phyloP scores from a whole-genome alignment of 116 monocot genomes.

The Papilionanthe hybrid region DNA sequence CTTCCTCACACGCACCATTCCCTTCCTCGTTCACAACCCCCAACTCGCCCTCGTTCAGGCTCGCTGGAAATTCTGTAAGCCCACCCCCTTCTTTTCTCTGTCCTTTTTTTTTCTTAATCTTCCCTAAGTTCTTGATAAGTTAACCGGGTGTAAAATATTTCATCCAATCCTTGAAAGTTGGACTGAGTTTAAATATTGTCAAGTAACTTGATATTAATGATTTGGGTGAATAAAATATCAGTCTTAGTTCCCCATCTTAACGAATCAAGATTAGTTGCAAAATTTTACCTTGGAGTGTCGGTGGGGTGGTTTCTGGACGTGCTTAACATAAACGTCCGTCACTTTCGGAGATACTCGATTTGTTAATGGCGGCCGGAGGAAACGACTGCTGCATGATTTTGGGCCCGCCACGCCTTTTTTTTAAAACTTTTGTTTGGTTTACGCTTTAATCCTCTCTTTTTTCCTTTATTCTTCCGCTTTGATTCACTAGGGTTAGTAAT shows the following conservation, averaged over 20 bases:
- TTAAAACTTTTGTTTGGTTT: background rate
- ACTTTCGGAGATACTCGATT: background rate
- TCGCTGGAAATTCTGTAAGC: conserved; percentile 77
- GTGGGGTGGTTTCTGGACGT: background rate
- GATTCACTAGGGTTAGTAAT: background rate
- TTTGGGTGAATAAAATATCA: too few relatives aligned
- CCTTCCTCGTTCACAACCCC: conserved; percentile 67
- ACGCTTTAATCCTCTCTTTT: background rate
- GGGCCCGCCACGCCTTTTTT: background rate
- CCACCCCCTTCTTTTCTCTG: background rate
- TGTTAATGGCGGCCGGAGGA: background rate
- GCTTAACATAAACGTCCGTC: background rate
- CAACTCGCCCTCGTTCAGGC: conserved; percentile 76
- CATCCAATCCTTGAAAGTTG: too few relatives aligned
- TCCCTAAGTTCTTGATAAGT: too few relatives aligned
- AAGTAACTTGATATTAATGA: background rate
- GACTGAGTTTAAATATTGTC: background rate
- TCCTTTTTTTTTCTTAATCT: background rate
- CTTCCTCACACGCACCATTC: conserved; percentile 67
- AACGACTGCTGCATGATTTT: background rate
- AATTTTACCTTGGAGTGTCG: background rate
- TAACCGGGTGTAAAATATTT: too few relatives aligned
- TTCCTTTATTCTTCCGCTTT: background rate
- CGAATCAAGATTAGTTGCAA: too few relatives aligned
- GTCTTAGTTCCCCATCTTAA: too few relatives aligned